These are phyloP conservation scores for Sicyos baderoa DNA, from an alignment of 306 rosid species.

Conservation along the genomic window DNA sequence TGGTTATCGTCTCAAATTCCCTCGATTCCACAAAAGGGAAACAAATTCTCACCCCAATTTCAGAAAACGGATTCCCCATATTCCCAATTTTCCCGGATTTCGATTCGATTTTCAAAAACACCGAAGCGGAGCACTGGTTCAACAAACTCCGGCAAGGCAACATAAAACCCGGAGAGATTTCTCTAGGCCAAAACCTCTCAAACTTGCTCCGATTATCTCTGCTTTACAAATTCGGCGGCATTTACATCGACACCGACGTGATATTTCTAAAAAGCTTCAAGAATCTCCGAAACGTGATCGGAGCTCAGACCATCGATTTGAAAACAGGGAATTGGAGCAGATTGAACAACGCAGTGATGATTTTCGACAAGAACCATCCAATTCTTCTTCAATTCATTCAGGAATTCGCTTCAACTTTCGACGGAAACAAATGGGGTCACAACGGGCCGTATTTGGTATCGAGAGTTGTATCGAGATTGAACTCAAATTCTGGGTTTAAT, in stretches of 20 bases:
- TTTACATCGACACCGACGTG: constrained; percentile 62
- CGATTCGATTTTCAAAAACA: constrained; percentile 46
- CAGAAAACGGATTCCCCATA: constrained; percentile 34
- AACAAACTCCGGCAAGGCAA: constrained; percentile 38
- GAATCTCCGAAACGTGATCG: constrained; percentile 59
- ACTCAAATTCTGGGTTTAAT: constrained; percentile 37
- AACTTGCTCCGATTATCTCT: constrained; percentile 67
- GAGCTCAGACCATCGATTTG: constrained; percentile 65
- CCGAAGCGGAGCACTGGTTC: constrained; percentile 69
- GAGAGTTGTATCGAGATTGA: constrained; percentile 66
- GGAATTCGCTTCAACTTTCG: constrained; percentile 76
- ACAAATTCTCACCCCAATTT: constrained; percentile 42
- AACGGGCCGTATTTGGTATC: constrained; percentile 92
- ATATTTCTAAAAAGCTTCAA: constrained; percentile 59
- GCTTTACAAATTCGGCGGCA: constrained; percentile 70
- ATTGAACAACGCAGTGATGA: constrained; percentile 72
- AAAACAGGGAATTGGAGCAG: constrained; percentile 70
- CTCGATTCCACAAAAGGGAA: constrained; percentile 51
- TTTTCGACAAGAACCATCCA: constrained; percentile 74
- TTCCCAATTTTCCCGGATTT: constrained; percentile 65
- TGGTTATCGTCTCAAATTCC: constrained; percentile 62
- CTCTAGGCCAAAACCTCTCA: constrained; percentile 84
- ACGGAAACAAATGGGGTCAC: constrained; percentile 96
- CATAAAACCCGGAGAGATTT: constrained; percentile 68
- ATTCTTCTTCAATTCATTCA: constrained; percentile 61